Percentiles rank a stretch among this genome's conserved stretches.
Conservation (phyloP, 176 grass and related monocot species). For the Pharus latifolius region DNA sequence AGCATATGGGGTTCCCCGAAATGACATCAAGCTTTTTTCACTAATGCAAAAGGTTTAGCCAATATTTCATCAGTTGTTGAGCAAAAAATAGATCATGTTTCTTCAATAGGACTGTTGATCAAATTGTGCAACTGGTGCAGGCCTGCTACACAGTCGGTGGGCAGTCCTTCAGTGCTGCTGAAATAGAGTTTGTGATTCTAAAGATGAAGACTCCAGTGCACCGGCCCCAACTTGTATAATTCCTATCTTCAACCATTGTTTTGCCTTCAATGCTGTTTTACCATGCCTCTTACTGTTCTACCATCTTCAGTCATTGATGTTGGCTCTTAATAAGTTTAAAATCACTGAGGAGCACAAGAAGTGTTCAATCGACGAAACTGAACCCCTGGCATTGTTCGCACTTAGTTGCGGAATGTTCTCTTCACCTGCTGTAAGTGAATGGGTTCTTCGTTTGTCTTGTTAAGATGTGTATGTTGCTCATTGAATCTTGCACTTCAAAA, state of each 20-base stretch:
- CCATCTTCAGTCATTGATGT: constrained; percentile 59
- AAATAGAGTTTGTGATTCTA: constrained; percentile 89
- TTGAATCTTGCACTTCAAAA: neutral
- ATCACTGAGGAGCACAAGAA: constrained; percentile 78
- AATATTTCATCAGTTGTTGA: constrained; percentile 7
- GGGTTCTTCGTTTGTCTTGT: neutral
- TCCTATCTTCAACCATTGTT: neutral
- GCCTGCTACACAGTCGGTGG: constrained; percentile 88
- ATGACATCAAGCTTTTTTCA: constrained; percentile 94
- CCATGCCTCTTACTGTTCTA: constrained; percentile 24
- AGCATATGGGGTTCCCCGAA: constrained; percentile 90
- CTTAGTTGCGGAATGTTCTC: constrained; percentile 93
- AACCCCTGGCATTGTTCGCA: constrained; percentile 74
- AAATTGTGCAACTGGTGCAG: constrained; percentile 30
- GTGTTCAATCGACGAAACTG: constrained; percentile 52
- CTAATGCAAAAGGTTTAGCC: constrained; percentile 89
- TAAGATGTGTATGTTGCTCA: neutral
- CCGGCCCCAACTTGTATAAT: constrained; percentile 72
- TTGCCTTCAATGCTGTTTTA: neutral
- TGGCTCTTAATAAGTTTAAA: constrained; percentile 95
- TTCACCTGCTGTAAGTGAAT: constrained; percentile 83
- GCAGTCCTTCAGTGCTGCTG: constrained; percentile 87
- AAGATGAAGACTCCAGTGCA: constrained; percentile 86
- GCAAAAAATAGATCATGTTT: neutral
- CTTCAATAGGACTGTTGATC: neutral